Evolutionary conservation across 2,329 filamentous ascomycete genomes (phyloP), one percentile per base, ranked within the genome.

Genomic region (Diaporthe velutina): DNA sequence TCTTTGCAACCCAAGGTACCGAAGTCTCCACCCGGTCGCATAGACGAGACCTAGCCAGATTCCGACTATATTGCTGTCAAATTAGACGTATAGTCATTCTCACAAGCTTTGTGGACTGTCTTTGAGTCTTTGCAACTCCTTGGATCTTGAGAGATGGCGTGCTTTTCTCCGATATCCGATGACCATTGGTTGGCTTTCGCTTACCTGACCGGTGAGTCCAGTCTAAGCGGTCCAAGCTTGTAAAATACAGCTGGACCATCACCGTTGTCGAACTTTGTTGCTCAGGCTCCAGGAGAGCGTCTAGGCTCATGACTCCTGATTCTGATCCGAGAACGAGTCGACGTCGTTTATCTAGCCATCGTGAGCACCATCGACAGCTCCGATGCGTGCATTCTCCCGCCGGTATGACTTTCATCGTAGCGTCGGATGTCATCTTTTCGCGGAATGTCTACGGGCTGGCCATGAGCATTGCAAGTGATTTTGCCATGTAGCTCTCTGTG

Each of bases 11-110:
- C 58, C 30, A 54, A 25, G 48, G 33, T 58, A 33, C 57, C 57
- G 33, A 25, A 54, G 57, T 64, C 57, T 35, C 70, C 70, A 72
- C 70, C 57, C 45, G 70, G 70, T 72, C 70, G 70, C 70, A 72
- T 72, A 64, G 70, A 54, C 42, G 45, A 42, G 55, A 50, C 70
- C 70, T n/a, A n/a, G 50, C n/a, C 45, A 30, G n/a, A 35, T 28
- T 52, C 38, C 17, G 45, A 64, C 70, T 64, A 72, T 64, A 19
- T 17, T 38, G 42, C 17, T 61, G 28, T n/a, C 48, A 61, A 28
- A 17, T 30, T 54, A 28, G n/a, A 40, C 58, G 35, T 45, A 64
- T 45, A 54, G 48, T 64, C 35, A 22, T 30, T 60, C 48, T 12
- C 15, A 50, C 22, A 40, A 72, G 48, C 35, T 61, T 64, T n/a